Percentiles rank a stretch among this genome's conserved stretches.
These are phyloP conservation scores for Lophiotrema nucula DNA, from an alignment of 495 filamentous ascomycete species.

Conservation along the genomic window DNA sequence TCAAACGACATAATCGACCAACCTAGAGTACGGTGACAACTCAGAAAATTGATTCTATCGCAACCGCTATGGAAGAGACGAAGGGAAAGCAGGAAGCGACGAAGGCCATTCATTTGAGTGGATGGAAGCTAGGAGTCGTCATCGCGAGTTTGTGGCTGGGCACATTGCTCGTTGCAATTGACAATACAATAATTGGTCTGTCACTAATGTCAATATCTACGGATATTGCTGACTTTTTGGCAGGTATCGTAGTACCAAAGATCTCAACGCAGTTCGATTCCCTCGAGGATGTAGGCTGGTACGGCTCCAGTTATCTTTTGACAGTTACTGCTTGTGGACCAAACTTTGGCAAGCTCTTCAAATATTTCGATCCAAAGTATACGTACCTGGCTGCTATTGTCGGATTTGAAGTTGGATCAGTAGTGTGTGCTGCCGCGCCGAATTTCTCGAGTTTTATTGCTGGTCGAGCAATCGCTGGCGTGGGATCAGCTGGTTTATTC, in stretches of 20 bases:
- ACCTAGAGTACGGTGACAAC: too few relatives aligned
- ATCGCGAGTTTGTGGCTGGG: not conserved
- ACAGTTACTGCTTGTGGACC: constrained; percentile 55
- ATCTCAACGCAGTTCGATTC: constrained; percentile 54
- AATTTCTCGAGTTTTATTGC: constrained; percentile 48
- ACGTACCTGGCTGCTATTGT: constrained; percentile 26
- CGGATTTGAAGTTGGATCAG: constrained; percentile 48
- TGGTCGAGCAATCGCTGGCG: constrained; percentile 47
- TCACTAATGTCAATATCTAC: too few relatives aligned
- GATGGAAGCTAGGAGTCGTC: not conserved
- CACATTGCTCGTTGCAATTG: not conserved
- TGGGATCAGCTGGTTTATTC: constrained; percentile 2
- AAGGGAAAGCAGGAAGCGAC: too few relatives aligned
- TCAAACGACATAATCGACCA: too few relatives aligned
- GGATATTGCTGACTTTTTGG: constrained; percentile 40
- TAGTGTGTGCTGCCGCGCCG: constrained; percentile 44
- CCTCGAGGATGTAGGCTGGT: constrained; percentile 51
- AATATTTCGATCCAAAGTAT: constrained; percentile 24
- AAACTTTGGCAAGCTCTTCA: constrained; percentile 53
- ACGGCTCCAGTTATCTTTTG: constrained; percentile 54
- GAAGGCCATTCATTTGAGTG: too few relatives aligned
- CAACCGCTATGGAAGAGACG: too few relatives aligned
- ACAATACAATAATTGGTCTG: constrained; percentile 37
- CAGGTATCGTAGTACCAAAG: constrained; percentile 40
- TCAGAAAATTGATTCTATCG: too few relatives aligned